Evolutionary conservation across 345 rosid genomes (phyloP).

Genomic region (Toxicodendron radicans): DNA sequence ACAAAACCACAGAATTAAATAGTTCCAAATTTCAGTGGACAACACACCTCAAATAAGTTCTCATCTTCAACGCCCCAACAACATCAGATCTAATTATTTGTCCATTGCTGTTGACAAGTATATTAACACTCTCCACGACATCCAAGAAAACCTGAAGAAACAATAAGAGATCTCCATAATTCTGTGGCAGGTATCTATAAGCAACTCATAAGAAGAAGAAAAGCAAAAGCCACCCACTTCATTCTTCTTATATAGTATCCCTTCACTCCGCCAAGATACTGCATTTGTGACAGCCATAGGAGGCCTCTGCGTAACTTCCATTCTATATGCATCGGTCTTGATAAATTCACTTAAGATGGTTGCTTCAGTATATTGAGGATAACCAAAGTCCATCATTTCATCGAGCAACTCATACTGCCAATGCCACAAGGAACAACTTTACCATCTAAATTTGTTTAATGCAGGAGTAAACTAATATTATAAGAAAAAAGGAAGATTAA

Average conservation of each 20-base stretch:
- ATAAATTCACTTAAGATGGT: constrained; percentile 91
- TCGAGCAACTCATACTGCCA: constrained; percentile 95
- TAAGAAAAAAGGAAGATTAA: background rate
- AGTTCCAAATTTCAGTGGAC: background rate
- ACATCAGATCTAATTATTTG: constrained; percentile 94
- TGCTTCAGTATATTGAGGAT: constrained; percentile 94
- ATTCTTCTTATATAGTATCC: constrained; percentile 84
- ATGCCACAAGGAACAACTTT: constrained; percentile 18
- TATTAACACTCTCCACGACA: constrained; percentile 90
- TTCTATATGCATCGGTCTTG: constrained; percentile 95
- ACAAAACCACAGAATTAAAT: constrained; percentile 1
- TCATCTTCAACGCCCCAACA: constrained; percentile 97
- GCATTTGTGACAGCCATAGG: constrained; percentile 99
- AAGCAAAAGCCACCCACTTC: constrained; percentile 51
- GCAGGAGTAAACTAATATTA: background rate
- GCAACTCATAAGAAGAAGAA: constrained; percentile 3
- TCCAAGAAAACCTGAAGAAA: constrained; percentile 83
- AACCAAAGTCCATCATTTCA: constrained; percentile 99
- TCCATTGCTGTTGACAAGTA: constrained; percentile 96
- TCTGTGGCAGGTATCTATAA: constrained; percentile 16
- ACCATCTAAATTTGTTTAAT: background rate
- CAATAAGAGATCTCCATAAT: constrained; percentile 16
- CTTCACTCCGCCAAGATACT: constrained; percentile 98
- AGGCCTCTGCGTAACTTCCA: constrained; percentile 96
- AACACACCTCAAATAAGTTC: constrained; percentile 86